A percentile compares a stretch with the other conserved stretches of the same genome.
Conservation (phyloP, 1,284 basidiomycete genomes). For the Rhodotorula sp. region DNA sequence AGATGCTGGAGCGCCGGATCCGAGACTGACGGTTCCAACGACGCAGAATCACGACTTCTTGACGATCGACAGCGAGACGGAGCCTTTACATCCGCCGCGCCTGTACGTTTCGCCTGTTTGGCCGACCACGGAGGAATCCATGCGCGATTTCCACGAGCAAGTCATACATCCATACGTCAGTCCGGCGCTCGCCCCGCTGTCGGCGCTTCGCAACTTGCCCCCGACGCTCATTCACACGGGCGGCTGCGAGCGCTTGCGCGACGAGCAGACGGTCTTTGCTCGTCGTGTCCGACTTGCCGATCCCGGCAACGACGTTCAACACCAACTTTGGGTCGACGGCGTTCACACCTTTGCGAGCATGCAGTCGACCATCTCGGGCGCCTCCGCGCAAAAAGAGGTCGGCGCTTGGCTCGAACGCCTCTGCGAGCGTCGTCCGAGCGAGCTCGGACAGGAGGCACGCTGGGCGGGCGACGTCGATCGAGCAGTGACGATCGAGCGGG, state of each 20-base stretch:
- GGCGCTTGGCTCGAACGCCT: constrained; percentile 6
- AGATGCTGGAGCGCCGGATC: too few species aligned
- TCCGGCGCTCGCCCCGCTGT: constrained; percentile 21
- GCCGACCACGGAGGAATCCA: background rate
- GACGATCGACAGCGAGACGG: background rate
- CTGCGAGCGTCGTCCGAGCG: background rate
- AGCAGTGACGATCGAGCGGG: background rate
- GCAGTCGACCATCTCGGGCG: background rate
- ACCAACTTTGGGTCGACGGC: constrained; percentile 24
- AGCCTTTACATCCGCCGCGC: constrained; percentile 3
- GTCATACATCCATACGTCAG: constrained; percentile 35
- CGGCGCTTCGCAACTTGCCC: constrained; percentile 44
- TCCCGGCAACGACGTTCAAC: constrained; percentile 42
- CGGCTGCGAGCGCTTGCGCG: constrained; percentile 50
- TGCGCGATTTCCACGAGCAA: background rate
- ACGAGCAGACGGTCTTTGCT: constrained; percentile 50
- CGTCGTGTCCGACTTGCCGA: constrained; percentile 47
- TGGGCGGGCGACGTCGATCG: background rate
- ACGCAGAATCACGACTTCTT: constrained; percentile 19
- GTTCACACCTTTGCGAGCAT: constrained; percentile 30
- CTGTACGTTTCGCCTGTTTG: constrained; percentile 11
- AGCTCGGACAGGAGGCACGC: background rate
- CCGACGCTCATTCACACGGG: constrained; percentile 51
- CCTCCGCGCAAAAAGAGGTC: background rate
- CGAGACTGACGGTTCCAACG: background rate